A percentile compares a stretch with the other conserved stretches of the same genome.
Conservation (phyloP, 805 yeast species). For the Phaffomyces opuntiae region DNA sequence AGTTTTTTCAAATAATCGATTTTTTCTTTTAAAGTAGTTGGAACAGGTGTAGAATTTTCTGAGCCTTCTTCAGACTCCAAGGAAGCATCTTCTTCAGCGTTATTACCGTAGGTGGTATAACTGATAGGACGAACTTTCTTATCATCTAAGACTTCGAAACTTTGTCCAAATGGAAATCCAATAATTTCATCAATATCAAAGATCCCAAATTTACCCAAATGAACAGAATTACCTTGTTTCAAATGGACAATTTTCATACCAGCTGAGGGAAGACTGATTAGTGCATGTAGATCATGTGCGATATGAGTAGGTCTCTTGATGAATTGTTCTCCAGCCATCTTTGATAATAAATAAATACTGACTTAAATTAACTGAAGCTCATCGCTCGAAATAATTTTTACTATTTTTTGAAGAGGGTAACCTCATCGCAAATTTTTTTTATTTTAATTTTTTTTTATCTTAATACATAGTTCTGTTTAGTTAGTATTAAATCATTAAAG, state of each 20-base stretch:
- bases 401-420: conserved; percentile 6
- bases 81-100: conserved; percentile 18
- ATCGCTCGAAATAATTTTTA: not conserved
- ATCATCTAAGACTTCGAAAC: conserved; percentile 74
- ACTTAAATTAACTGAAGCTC: not conserved
- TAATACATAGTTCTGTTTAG: no score
- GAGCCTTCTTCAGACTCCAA: conserved; percentile 20
- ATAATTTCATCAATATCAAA: conserved; percentile 68
- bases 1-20: conserved; percentile 24
- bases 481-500: not conserved
- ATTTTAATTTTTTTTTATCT: not conserved
- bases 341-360: not conserved
- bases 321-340: not conserved
- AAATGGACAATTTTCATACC: conserved; percentile 69
- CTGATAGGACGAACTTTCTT: conserved; percentile 43
- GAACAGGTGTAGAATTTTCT: conserved; percentile 17
- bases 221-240: conserved; percentile 50
- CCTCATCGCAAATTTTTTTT: conserved; percentile 12
- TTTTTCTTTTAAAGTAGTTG: conserved; percentile 21
- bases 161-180: conserved; percentile 81
- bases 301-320: conserved; percentile 1
- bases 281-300: conserved; percentile 27
- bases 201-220: conserved; percentile 87
- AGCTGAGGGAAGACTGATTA: conserved; percentile 77
- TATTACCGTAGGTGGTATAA: conserved; percentile 28